Evolutionary conservation across 2,329 filamentous ascomycete species (phyloP).

Genomic region (Xylaria sp.): DNA sequence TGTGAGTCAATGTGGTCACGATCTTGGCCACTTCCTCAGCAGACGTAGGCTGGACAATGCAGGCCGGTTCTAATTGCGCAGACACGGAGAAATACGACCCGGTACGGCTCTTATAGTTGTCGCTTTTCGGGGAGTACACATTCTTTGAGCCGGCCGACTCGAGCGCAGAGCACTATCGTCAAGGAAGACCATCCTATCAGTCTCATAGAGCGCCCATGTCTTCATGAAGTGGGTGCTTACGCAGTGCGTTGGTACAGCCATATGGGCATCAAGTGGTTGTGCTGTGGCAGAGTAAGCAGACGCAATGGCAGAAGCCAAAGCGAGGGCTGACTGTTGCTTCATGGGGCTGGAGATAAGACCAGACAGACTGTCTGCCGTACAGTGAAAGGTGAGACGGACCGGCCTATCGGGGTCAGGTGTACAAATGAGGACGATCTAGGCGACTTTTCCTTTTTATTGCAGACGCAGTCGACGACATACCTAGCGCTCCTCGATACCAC

Average conservation of each 20-base stretch:
- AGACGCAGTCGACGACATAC: too few species aligned
- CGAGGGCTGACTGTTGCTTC: neutral
- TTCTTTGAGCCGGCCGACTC: constrained; percentile 4
- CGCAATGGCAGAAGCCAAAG: constrained; percentile 1
- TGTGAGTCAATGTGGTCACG: neutral
- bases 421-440: neutral
- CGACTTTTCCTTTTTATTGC: constrained; percentile 1
- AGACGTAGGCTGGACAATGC: constrained; percentile 6
- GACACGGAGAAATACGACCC: constrained; percentile 9
- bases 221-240: neutral
- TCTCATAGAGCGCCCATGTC: neutral
- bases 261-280: neutral
- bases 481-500: too few species aligned
- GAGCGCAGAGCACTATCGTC: constrained; percentile 3
- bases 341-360: neutral
- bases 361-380: neutral
- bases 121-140: constrained; percentile 5
- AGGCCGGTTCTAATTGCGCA: neutral
- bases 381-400: neutral
- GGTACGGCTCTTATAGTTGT: constrained; percentile 7
- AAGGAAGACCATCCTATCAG: neutral
- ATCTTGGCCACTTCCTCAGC: neutral
- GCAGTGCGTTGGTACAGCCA: constrained; percentile 1
- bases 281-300: neutral
- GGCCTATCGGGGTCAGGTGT: neutral